These are phyloP conservation scores for Cryptococcus floricola DNA, from an alignment of 1,284 basidiomycete species.

Conservation along the genomic window DNA sequence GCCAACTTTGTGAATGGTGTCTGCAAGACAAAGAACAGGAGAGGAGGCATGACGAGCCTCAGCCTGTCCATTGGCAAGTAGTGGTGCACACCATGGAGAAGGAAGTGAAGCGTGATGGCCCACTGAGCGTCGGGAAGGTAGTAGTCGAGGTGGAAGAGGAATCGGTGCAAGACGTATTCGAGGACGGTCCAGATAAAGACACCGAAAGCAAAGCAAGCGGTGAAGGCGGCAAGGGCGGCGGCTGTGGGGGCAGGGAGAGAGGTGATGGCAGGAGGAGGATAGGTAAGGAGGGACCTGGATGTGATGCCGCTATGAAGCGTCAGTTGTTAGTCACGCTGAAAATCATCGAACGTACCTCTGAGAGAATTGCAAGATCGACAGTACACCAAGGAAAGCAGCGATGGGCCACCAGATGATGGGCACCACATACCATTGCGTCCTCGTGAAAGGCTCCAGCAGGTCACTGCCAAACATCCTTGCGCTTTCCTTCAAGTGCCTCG, in stretches of 20 bases:
- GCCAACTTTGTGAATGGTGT: conserved; percentile 86
- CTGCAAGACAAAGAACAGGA: conserved; percentile 73
- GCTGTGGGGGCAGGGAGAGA: conserved; percentile 28
- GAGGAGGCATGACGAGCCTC: conserved; percentile 95
- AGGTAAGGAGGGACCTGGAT: conserved; percentile 30
- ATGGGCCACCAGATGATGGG: conserved; percentile 92
- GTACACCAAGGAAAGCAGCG: conserved; percentile 70
- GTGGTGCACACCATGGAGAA: conserved; percentile 95
- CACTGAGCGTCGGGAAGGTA: conserved; percentile 75
- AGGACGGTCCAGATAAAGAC: conserved; percentile 91
- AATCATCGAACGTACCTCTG: conserved; percentile 29
- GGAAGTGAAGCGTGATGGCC: conserved; percentile 84
- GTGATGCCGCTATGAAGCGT: conserved; percentile 27
- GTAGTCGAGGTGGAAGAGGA: conserved; percentile 96
- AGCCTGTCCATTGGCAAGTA: conserved; percentile 95
- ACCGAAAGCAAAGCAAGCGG: conserved; percentile 70
- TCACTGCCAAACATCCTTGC: conserved; percentile 81
- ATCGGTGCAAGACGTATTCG: conserved; percentile 93
- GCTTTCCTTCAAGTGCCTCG: conserved; percentile 80
- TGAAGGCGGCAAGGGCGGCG: conserved; percentile 50
- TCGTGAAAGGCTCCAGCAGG: conserved; percentile 77
- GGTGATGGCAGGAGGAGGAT: conserved; percentile 20
- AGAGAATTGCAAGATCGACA: conserved; percentile 78
- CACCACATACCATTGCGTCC: conserved; percentile 92
- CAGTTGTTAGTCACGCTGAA: not conserved